Evolutionary conservation across 2,329 filamentous ascomycete species (phyloP).

Genomic region (Paecilomyces dactylethromorphus): DNA sequence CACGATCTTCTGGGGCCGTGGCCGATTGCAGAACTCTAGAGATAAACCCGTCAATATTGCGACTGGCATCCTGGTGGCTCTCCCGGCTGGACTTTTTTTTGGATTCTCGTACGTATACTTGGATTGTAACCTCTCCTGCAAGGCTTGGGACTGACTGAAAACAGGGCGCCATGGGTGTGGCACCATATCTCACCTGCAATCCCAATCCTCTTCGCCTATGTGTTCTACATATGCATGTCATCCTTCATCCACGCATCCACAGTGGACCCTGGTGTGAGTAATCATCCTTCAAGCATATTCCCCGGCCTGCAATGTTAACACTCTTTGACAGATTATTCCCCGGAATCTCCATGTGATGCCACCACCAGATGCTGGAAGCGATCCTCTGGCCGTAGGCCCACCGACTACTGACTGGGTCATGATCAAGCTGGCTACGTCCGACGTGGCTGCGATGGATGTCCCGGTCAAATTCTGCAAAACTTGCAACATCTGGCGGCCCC

Average conservation of each 20-base stretch:
- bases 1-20: constrained; percentile 79
- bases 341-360: constrained; percentile 87
- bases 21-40: constrained; percentile 79
- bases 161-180: constrained; percentile 74
- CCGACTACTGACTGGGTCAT: constrained; percentile 91
- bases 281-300: not conserved
- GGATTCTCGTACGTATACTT: constrained; percentile 57
- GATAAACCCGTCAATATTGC: constrained; percentile 84
- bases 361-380: constrained; percentile 65
- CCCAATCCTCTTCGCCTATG: constrained; percentile 81
- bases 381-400: constrained; percentile 74
- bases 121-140: not conserved
- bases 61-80: constrained; percentile 71
- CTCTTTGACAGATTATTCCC: constrained; percentile 65
- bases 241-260: constrained; percentile 91
- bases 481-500: constrained; percentile 94
- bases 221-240: constrained; percentile 85
- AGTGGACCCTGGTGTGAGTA: constrained; percentile 83
- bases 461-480: constrained; percentile 98
- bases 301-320: constrained; percentile 2
- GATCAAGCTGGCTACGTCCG: constrained; percentile 70
- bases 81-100: constrained; percentile 80
- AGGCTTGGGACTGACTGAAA: constrained; percentile 8
- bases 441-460: constrained; percentile 88
- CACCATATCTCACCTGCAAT: constrained; percentile 78